phyloP scores from a whole-genome alignment of 495 filamentous ascomycete genomes.

The Aspergillus nidulans region DNA sequence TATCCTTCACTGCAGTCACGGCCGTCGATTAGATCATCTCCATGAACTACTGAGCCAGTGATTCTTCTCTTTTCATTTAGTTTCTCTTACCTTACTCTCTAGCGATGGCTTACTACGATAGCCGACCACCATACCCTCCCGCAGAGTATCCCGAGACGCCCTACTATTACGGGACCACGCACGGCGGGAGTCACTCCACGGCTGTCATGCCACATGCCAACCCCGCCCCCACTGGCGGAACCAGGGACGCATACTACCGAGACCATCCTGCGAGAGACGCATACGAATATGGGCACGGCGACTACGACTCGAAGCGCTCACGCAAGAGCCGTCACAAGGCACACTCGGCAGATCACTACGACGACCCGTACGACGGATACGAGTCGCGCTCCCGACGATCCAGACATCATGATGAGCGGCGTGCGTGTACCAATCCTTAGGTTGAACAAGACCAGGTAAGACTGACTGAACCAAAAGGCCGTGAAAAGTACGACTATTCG shows the following conservation, averaged over 20 bases:
- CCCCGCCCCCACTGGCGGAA: constrained; percentile 55
- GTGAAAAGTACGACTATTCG: constrained; percentile 36
- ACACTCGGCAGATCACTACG: constrained; percentile 45
- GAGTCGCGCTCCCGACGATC: constrained; percentile 49
- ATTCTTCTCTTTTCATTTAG: constrained; percentile 4
- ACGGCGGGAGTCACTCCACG: constrained; percentile 17
- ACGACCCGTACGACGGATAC: constrained; percentile 49
- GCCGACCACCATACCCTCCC: constrained; percentile 32
- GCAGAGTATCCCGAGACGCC: constrained; percentile 25
- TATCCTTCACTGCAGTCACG: background rate
- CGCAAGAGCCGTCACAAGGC: constrained; percentile 34
- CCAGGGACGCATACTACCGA: constrained; percentile 64
- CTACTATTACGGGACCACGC: constrained; percentile 26
- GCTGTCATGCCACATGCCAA: constrained; percentile 50
- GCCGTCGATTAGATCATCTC: constrained; percentile 4
- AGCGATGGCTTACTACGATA: constrained; percentile 42
- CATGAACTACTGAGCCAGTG: background rate
- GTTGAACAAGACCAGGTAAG: background rate
- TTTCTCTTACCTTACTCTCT: background rate
- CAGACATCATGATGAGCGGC: constrained; percentile 49
- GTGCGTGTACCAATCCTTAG: constrained; percentile 21
- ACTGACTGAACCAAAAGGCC: constrained; percentile 29
- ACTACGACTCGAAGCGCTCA: constrained; percentile 31
- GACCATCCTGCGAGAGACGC: constrained; percentile 57
- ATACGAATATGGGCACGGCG: constrained; percentile 48